Evolutionary conservation across 2,329 filamentous ascomycete genomes (phyloP).

Genomic region (Epicoccum sorghinum): DNA sequence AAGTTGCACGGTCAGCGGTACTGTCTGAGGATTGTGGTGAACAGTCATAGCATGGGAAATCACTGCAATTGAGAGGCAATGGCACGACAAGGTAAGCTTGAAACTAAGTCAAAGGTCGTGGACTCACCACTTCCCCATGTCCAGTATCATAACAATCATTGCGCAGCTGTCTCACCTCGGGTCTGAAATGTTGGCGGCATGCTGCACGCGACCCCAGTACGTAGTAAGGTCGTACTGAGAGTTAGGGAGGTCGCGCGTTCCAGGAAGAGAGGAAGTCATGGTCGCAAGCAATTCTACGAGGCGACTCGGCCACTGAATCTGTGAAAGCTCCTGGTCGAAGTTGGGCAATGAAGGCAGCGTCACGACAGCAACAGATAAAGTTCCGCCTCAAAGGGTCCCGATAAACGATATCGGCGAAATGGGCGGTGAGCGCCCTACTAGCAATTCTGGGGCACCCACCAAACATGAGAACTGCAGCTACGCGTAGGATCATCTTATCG

Average conservation of each 20-base stretch:
- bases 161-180: conserved; percentile 74
- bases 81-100: neutral
- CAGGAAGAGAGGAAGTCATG: conserved; percentile 68
- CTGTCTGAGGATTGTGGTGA: neutral
- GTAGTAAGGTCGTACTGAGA: conserved; percentile 92
- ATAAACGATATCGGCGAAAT: conserved; percentile 3
- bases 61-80: neutral
- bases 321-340: neutral
- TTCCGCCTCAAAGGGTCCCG: neutral
- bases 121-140: conserved; percentile 45
- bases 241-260: conserved; percentile 79
- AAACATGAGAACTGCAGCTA: neutral
- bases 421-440: conserved; percentile 11
- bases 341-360: neutral
- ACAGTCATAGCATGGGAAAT: neutral
- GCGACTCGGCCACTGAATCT: neutral
- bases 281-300: neutral
- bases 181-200: conserved; percentile 88
- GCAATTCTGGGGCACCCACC: neutral
- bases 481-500: neutral
- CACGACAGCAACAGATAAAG: neutral
- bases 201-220: conserved; percentile 92
- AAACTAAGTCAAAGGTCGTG: conserved; percentile 33
- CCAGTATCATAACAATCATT: conserved; percentile 1
- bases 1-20: conserved; percentile 22